Conservation (phyloP, 441 rosid species). For the Theobroma grandiflorum region DNA sequence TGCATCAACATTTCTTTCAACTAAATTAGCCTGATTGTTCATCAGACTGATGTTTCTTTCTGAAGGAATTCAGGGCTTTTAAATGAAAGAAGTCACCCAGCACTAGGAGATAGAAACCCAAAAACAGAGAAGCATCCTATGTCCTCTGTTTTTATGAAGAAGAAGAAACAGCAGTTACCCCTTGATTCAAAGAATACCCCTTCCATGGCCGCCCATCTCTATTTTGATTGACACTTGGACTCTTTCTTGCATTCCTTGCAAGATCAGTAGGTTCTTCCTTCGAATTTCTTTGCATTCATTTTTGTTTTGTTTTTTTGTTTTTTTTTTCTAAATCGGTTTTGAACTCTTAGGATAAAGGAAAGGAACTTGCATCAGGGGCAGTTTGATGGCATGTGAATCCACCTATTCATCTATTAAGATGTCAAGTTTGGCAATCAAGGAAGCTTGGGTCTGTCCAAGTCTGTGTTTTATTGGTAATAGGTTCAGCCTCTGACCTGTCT, state of each 20-base stretch:
- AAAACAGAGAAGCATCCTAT: too few relatives aligned
- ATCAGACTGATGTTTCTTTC: too few relatives aligned
- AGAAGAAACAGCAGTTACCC: neutral
- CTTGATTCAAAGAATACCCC: neutral
- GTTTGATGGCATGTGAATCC: neutral
- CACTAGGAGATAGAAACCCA: too few relatives aligned
- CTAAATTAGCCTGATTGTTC: too few relatives aligned
- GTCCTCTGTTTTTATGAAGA: neutral
- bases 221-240: neutral
- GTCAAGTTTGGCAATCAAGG: neutral
- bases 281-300: neutral
- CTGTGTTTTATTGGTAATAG: neutral
- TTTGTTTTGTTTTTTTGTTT: neutral
- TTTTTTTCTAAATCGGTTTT: neutral
- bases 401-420: neutral
- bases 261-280: neutral
- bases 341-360: neutral
- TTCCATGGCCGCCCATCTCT: neutral
- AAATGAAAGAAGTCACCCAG: too few relatives aligned
- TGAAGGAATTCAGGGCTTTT: too few relatives aligned
- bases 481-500: neutral
- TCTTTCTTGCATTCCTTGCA: neutral
- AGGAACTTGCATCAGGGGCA: neutral
- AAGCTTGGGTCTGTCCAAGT: neutral
- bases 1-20: too few relatives aligned